These are phyloP conservation scores for Ophioceras dolichostomum DNA, from an alignment of 2,329 filamentous ascomycete genomes.

Conservation along the genomic window DNA sequence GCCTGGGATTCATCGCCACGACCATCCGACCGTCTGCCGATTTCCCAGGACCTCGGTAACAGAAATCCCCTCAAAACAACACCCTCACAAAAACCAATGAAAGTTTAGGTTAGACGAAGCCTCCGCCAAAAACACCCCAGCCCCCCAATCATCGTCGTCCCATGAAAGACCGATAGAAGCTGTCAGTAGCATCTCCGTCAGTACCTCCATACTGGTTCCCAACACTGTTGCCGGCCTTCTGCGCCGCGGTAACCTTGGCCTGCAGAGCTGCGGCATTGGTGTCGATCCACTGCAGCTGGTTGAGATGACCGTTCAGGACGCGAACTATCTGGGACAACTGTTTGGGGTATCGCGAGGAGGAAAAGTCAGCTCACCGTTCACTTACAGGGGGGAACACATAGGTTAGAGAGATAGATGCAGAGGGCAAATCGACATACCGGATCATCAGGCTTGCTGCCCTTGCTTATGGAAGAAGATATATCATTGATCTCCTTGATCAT, in stretches of 20 bases:
- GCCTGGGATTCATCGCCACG: too few relatives aligned
- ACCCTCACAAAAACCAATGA: too few relatives aligned
- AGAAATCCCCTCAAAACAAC: too few relatives aligned
- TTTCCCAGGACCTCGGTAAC: too few relatives aligned
- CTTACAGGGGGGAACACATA: neutral
- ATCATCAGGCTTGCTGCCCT: slow-evolving; percentile 78
- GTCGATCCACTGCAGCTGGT: slow-evolving; percentile 89
- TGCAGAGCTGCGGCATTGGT: slow-evolving; percentile 70
- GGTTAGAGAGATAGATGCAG: neutral
- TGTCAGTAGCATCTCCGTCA: slow-evolving; percentile 65
- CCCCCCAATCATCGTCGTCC: slow-evolving; percentile 59
- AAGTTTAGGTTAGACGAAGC: too few relatives aligned
- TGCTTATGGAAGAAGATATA: slow-evolving; percentile 79
- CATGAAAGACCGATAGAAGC: slow-evolving; percentile 85
- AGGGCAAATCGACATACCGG: slow-evolving; percentile 49
- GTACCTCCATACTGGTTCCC: slow-evolving; percentile 43
- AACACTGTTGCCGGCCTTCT: slow-evolving; percentile 60
- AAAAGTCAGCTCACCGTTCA: slow-evolving; percentile 3
- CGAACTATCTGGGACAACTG: slow-evolving; percentile 91
- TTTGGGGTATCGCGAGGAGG: neutral
- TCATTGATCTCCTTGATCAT: slow-evolving; percentile 99
- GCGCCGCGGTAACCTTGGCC: slow-evolving; percentile 68
- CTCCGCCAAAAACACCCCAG: too few relatives aligned
- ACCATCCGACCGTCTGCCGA: too few relatives aligned
- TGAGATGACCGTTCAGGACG: slow-evolving; percentile 85